A percentile compares a stretch with the other conserved stretches of the same genome.
Evolutionary conservation across 345 rosid genomes (phyloP).

Genomic region (Gossypium ekmanianum): DNA sequence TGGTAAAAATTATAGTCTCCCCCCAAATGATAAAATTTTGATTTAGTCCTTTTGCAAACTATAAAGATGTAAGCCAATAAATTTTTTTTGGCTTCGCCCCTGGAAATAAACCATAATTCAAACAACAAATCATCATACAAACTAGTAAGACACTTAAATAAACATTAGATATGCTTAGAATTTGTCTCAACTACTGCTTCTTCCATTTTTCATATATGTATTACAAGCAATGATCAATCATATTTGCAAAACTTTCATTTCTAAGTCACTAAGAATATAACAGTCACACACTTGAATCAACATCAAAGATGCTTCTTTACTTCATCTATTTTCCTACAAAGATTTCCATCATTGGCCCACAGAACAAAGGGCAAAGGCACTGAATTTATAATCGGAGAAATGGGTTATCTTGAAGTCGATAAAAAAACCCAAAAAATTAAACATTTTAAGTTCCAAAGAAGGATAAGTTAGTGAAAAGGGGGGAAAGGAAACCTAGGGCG

Average conservation of each 20-base stretch:
- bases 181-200: neutral
- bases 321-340: neutral
- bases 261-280: neutral
- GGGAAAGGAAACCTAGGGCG: conserved; percentile 55
- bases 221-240: neutral
- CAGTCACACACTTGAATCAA: neutral
- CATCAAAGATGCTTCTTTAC: neutral
- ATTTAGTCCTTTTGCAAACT: too few species aligned
- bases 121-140: neutral
- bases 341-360: neutral
- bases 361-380: too few species aligned
- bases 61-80: too few species aligned
- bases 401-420: neutral
- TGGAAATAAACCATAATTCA: neutral
- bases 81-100: too few species aligned
- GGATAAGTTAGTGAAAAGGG: neutral
- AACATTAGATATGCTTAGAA: neutral
- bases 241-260: neutral
- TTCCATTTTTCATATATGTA: neutral
- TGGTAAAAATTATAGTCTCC: too few species aligned
- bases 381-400: neutral
- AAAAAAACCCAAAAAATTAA: neutral
- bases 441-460: neutral
- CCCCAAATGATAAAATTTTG: too few species aligned
- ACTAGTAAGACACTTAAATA: neutral